Conservation (phyloP, 2,329 filamentous ascomycete species). For the Exophiala viscosa region DNA sequence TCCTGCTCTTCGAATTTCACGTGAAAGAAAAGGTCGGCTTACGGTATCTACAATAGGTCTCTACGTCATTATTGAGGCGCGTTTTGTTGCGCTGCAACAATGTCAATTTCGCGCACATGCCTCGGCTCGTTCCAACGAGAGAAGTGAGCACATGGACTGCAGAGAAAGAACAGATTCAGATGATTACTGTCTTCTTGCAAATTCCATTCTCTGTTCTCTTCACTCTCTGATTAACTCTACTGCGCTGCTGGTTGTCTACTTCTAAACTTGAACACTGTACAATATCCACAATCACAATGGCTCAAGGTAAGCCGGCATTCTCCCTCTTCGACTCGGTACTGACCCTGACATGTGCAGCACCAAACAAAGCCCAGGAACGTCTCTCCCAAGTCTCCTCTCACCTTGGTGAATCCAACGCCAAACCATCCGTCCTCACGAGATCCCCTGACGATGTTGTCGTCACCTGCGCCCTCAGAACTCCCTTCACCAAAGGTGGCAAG, state of each 20-base stretch:
- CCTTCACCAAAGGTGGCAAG: constrained; percentile 89
- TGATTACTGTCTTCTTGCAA: too few relatives aligned
- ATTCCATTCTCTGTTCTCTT: neutral
- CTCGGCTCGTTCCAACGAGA: too few relatives aligned
- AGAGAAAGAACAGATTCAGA: too few relatives aligned
- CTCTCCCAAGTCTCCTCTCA: constrained; percentile 58
- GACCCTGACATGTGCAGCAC: constrained; percentile 28
- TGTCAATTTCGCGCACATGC: too few relatives aligned
- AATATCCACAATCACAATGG: constrained; percentile 32
- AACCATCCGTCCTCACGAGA: constrained; percentile 46
- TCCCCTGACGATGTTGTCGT: constrained; percentile 73
- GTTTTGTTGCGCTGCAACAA: too few relatives aligned
- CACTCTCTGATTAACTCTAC: neutral
- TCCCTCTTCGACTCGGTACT: neutral
- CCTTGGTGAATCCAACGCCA: constrained; percentile 37
- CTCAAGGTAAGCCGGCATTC: constrained; percentile 35
- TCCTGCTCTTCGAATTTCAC: too few relatives aligned
- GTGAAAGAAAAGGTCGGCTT: too few relatives aligned
- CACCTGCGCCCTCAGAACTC: constrained; percentile 84
- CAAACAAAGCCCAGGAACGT: constrained; percentile 51
- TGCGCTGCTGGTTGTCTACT: neutral
- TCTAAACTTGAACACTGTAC: neutral
- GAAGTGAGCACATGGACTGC: too few relatives aligned
- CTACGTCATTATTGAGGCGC: too few relatives aligned
- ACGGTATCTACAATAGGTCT: too few relatives aligned